Conservation (phyloP, 73 alveolate genomes). For the Tetrahymena borealis region DNA sequence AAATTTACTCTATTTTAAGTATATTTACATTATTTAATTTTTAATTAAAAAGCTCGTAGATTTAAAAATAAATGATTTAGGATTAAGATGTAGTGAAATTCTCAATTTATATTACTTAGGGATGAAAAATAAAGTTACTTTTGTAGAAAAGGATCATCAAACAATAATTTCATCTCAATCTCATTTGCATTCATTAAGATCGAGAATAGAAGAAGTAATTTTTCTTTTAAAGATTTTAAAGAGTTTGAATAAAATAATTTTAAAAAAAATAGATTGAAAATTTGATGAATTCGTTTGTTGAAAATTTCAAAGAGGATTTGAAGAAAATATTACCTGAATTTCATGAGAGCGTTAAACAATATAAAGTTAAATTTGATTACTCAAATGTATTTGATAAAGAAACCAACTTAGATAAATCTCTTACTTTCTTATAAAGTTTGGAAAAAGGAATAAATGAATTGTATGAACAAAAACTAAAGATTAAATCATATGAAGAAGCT, state of each 20-base stretch:
- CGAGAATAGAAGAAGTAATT: not conserved
- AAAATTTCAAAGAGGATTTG: conserved; percentile 59
- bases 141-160: not conserved
- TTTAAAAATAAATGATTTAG: not conserved
- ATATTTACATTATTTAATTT: not conserved
- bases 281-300: not conserved
- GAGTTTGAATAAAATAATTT: not conserved
- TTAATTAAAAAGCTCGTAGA: not conserved
- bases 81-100: not conserved
- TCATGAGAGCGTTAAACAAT: conserved; percentile 45
- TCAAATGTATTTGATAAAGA: not conserved
- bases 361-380: conserved; percentile 1
- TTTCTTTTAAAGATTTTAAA: not conserved
- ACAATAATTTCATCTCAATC: not conserved
- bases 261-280: not conserved
- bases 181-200: not conserved
- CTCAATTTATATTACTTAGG: not conserved
- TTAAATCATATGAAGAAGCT: not conserved
- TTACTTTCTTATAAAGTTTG: not conserved
- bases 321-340: conserved; percentile 18
- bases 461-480: not conserved
- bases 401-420: not conserved
- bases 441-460: not conserved
- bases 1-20: not conserved
- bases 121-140: not conserved